Evolutionary conservation across 176 grass and related monocot genomes (phyloP).

Genomic region (Canna indica): DNA sequence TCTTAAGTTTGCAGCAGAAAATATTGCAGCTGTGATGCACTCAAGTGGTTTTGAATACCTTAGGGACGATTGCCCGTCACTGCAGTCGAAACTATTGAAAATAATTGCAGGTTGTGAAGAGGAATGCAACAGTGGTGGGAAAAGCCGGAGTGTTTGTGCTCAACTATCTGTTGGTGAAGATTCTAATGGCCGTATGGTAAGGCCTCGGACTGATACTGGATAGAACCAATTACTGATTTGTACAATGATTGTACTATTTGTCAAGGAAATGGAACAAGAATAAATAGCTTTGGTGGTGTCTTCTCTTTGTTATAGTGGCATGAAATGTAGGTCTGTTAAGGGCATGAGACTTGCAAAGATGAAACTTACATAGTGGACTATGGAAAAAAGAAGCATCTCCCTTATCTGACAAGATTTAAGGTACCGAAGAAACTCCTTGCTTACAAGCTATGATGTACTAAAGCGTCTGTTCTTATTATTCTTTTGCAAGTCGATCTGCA

Average conservation of each 20-base stretch:
- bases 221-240: not conserved
- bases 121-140: slow-evolving; percentile 19
- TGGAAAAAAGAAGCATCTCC: too few species aligned
- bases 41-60: slow-evolving; percentile 12
- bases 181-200: slow-evolving; percentile 17
- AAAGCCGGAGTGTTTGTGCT: slow-evolving; percentile 19
- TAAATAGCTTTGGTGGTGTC: too few species aligned
- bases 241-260: not conserved
- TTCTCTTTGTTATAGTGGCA: too few species aligned
- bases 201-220: slow-evolving; percentile 7
- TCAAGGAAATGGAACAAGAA: too few species aligned
- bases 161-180: slow-evolving; percentile 17
- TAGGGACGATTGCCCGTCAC: slow-evolving; percentile 6
- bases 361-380: too few species aligned
- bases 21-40: slow-evolving; percentile 22
- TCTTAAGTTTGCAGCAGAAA: slow-evolving; percentile 11
- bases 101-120: slow-evolving; percentile 21
- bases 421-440: too few species aligned
- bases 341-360: too few species aligned
- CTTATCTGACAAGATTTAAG: too few species aligned
- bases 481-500: too few species aligned
- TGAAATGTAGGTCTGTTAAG: too few species aligned
- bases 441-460: too few species aligned
- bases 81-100: slow-evolving; percentile 18
- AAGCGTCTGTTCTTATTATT: too few species aligned